Conservation (phyloP, 768 basidiomycete species). For the Russula virescens region DNA sequence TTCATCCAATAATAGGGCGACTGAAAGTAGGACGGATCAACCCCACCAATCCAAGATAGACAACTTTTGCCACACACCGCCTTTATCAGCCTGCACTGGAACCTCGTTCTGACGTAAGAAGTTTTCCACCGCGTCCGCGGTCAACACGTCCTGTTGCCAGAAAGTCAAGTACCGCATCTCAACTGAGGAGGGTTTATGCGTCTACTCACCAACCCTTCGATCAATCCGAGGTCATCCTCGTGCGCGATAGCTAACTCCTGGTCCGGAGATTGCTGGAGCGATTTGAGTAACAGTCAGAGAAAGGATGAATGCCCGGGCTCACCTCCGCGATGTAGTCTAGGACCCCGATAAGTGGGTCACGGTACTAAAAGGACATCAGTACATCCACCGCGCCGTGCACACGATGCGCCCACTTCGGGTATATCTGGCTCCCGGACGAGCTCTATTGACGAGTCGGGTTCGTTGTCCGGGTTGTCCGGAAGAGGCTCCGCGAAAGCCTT, state of each 20-base stretch:
- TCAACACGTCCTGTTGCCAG: conserved; percentile 9
- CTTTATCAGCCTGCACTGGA: conserved; percentile 10
- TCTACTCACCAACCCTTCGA: conserved; percentile 17
- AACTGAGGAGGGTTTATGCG: not conserved
- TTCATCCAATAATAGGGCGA: conserved; percentile 13
- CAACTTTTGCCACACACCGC: conserved; percentile 6
- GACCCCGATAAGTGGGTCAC: conserved; percentile 18
- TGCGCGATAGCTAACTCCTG: conserved; percentile 22
- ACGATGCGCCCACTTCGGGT: conserved; percentile 4
- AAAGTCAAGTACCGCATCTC: not conserved
- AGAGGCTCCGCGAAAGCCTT: conserved; percentile 4
- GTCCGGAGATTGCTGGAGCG: conserved; percentile 6
- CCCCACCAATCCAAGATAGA: not conserved
- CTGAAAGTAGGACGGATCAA: not conserved
- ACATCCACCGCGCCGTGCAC: too few relatives aligned
- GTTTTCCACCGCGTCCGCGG: conserved; percentile 18
- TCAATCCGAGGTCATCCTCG: conserved; percentile 15
- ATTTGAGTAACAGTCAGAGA: not conserved
- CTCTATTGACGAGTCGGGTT: conserved; percentile 12
- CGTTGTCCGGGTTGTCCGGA: conserved; percentile 11
- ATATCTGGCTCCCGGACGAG: conserved; percentile 11
- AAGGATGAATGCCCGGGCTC: not conserved
- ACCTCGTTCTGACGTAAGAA: conserved; percentile 18
- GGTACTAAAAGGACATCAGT: conserved; percentile 5
- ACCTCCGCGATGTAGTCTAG: conserved; percentile 17